A percentile compares a stretch with the other conserved stretches of the same genome.
Conservation (phyloP, 768 basidiomycete genomes). For the Paxillus involutus region DNA sequence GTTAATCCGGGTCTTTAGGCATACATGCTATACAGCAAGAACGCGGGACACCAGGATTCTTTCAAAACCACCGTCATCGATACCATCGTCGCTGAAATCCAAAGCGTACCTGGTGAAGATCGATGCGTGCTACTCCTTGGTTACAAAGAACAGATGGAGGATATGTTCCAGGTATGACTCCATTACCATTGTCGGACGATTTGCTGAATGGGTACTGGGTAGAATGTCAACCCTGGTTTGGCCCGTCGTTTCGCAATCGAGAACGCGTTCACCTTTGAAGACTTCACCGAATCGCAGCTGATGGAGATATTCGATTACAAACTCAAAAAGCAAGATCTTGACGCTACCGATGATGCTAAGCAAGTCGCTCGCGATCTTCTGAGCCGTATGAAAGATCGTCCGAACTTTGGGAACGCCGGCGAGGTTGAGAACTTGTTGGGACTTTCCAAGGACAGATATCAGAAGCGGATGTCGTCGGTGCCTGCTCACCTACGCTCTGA, state of each 20-base stretch:
- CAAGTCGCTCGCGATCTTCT: constrained; percentile 52
- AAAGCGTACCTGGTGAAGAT: constrained; percentile 68
- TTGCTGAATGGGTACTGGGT: background rate
- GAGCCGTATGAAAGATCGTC: constrained; percentile 36
- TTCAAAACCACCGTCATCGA: constrained; percentile 73
- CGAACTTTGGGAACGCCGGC: constrained; percentile 67
- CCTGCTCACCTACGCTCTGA: constrained; percentile 20
- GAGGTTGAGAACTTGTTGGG: constrained; percentile 62
- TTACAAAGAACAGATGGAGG: constrained; percentile 64
- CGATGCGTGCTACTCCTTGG: constrained; percentile 65
- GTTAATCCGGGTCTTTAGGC: constrained; percentile 37
- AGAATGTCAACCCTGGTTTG: constrained; percentile 74
- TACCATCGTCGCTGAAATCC: constrained; percentile 73
- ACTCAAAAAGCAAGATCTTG: constrained; percentile 55
- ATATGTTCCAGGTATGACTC: constrained; percentile 66
- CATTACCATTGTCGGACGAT: background rate
- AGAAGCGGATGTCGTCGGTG: constrained; percentile 35
- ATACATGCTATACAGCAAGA: constrained; percentile 59
- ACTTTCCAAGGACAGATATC: constrained; percentile 47
- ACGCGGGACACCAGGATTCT: constrained; percentile 37
- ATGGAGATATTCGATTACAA: constrained; percentile 53
- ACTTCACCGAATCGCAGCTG: constrained; percentile 57
- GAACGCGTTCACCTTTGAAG: constrained; percentile 66
- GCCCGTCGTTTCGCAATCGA: constrained; percentile 68
- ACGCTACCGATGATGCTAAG: constrained; percentile 57